These are phyloP conservation scores for Globisporangium echinulatum DNA, from an alignment of 352 stramenopile genomes.

Conservation along the genomic window DNA sequence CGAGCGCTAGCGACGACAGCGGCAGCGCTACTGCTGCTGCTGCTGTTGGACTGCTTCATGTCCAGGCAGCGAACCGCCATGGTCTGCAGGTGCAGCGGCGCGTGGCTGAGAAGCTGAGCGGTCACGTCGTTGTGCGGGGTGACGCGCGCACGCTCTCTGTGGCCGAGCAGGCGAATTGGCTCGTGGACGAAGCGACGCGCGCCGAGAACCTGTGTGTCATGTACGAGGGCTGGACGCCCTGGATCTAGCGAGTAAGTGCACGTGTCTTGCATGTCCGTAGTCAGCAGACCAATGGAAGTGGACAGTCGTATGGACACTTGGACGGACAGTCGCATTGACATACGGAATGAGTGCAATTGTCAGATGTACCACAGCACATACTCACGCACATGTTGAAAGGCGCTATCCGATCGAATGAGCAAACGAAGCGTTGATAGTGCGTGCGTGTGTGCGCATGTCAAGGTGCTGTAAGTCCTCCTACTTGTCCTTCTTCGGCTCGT, in stretches of 20 bases:
- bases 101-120: conserved; percentile 72
- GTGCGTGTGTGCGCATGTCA: neutral
- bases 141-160: conserved; percentile 41
- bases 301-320: neutral
- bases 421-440: neutral
- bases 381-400: no score
- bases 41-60: neutral
- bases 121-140: conserved; percentile 29
- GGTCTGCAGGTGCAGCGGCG: conserved; percentile 63
- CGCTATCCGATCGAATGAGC: no score
- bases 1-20: neutral
- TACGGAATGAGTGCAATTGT: no score
- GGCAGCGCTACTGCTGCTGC: neutral
- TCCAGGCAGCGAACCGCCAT: conserved; percentile 35
- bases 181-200: conserved; percentile 74
- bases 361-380: no score
- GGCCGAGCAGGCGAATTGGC: conserved; percentile 69
- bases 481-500: conserved; percentile 13
- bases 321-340: no score
- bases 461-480: neutral
- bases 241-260: conserved; percentile 43
- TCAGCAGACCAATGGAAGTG: neutral
- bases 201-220: conserved; percentile 83
- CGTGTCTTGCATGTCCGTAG: no score
- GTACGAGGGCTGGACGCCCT: conserved; percentile 88